Evolutionary conservation across 495 filamentous ascomycete species (phyloP).

Genomic region (Chlorociboria aeruginascens): DNA sequence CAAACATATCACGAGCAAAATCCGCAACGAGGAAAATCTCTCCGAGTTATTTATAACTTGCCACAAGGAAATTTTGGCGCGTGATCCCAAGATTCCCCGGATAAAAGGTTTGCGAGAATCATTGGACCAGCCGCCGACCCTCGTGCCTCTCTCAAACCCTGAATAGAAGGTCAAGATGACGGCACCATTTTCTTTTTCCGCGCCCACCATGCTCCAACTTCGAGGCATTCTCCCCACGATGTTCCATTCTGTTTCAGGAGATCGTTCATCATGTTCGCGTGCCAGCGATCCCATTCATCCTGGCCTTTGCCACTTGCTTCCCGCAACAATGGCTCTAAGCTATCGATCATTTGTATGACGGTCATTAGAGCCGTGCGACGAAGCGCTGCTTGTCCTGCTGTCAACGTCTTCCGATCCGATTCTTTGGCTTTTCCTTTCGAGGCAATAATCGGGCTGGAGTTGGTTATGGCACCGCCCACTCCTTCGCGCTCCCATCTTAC

Average conservation of each 20-base stretch:
- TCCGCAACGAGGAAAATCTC: neutral
- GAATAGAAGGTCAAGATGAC: neutral
- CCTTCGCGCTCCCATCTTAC: conserved; percentile 79
- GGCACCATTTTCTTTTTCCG: conserved; percentile 35
- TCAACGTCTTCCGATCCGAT: conserved; percentile 37
- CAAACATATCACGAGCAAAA: too few species aligned
- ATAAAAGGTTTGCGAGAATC: conserved; percentile 1
- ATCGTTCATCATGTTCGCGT: conserved; percentile 74
- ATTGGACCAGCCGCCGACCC: neutral
- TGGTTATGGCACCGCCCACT: conserved; percentile 41
- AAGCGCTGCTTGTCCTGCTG: conserved; percentile 59
- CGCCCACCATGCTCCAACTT: conserved; percentile 93
- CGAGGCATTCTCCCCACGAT: conserved; percentile 77
- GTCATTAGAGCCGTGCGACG: conserved; percentile 68
- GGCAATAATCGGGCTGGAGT: conserved; percentile 16
- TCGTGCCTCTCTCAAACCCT: neutral
- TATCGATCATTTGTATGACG: conserved; percentile 79
- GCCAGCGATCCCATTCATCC: conserved; percentile 90
- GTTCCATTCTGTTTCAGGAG: conserved; percentile 68
- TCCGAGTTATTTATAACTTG: too few species aligned
- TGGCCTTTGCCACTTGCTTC: conserved; percentile 74
- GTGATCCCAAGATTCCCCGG: conserved; percentile 1
- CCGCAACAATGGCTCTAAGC: conserved; percentile 70
- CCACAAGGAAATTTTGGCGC: neutral
- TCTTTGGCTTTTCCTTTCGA: conserved; percentile 22